Base-by-base conservation (phyloP, 2,329 filamentous ascomycete genomes). In the Ceratocystis papillata region DNA sequence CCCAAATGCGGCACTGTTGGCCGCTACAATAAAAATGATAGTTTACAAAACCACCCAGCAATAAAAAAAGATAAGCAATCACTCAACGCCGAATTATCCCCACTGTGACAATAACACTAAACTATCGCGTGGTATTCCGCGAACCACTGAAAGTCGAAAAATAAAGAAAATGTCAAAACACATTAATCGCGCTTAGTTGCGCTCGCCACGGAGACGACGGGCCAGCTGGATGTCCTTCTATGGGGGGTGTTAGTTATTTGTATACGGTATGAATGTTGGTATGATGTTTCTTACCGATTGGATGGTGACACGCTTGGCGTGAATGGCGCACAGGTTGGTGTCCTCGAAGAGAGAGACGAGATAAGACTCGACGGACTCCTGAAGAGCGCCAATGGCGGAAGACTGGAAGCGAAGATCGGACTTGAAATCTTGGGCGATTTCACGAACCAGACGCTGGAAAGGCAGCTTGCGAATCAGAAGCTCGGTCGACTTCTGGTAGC, bases 261-360 rank as follows among this genome's bases (percentile, higher is more conserved):
- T 12, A 8, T 15, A 22, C 1, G 1, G 12, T 5, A 8, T 8
- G 22, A 25, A 25, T 1, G 15, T 10, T n/a, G 7, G 12, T 28
- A 6, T 59, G 15, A 20, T 12, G 7, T 6, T 25, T 57, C 64
- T 53, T 67, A 68, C 67, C 71, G 87, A 87, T 79, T 93, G 93
- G 79, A 97, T 97, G 75, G 93, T 97, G 75, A 97, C 94, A 81
- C 94, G 91, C 87, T 97, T 97, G 80, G 94, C 93, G 81, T 97
- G 94, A 78, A 97, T 96, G 75, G 94, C 93, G 81, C 93, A 97
- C 64, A 96, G 81, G 83, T 97, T 97, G 80, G 93, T 96, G 77
- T 97, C 93, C 80, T 97, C 92, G 74, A 97, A 97, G 71, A 97
- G 87, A 57, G 92, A 96, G 79, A 97, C 92, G 74, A 99, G 88